Percentiles rank a stretch among this genome's conserved stretches.
Evolutionary conservation across 208 protist species (phyloP).

Genomic region (Naegleria fowleri): DNA sequence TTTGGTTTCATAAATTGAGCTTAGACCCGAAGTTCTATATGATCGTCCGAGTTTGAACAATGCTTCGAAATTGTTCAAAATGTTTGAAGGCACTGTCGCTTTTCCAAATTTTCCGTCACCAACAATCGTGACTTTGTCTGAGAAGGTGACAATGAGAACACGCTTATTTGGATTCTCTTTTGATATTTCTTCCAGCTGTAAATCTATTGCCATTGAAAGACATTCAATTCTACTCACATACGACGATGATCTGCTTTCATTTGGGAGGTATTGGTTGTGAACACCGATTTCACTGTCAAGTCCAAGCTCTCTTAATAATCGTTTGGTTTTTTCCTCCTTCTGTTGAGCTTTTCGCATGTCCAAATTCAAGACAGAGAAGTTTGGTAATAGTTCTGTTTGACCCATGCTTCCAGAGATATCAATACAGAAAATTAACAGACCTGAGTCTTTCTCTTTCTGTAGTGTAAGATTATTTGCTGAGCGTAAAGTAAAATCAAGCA

Average conservation of each 20-base stretch:
- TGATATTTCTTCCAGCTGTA: background rate
- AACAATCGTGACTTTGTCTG: background rate
- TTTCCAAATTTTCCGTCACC: background rate
- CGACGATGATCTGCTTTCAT: background rate
- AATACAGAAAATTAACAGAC: background rate
- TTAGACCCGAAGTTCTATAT: background rate
- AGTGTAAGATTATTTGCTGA: background rate
- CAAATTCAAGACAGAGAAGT: background rate
- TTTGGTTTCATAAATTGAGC: background rate
- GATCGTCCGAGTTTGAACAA: background rate
- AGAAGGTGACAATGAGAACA: background rate
- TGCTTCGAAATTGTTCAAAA: background rate
- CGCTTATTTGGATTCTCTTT: background rate
- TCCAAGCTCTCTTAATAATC: background rate
- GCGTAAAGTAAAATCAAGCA: background rate
- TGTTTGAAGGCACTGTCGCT: background rate
- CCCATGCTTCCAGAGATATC: background rate
- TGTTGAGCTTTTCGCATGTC: background rate
- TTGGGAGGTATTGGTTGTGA: background rate
- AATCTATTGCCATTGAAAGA: background rate
- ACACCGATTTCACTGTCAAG: background rate
- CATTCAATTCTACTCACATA: constrained; percentile 4
- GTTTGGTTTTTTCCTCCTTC: background rate
- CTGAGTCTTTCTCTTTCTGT: background rate
- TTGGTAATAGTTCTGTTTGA: background rate